Conservation (phyloP, 345 rosid genomes). For the Populus pruinosa region DNA sequence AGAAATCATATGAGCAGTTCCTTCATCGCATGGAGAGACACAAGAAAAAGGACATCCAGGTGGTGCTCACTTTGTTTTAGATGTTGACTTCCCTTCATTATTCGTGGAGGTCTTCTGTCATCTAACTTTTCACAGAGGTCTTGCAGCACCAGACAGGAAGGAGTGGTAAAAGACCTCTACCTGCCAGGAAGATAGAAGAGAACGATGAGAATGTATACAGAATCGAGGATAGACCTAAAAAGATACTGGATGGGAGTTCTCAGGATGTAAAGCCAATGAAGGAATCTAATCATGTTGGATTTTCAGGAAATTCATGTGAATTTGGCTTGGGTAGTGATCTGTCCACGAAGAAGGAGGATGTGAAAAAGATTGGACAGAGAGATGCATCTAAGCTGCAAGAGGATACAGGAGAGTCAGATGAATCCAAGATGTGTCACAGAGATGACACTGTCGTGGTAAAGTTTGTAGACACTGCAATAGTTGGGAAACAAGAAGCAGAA, state of each 20-base stretch:
- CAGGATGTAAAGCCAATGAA: constrained; percentile 16
- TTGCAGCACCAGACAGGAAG: constrained; percentile 48
- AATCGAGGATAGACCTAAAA: constrained; percentile 10
- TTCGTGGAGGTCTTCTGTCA: neutral
- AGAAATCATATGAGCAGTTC: constrained; percentile 79
- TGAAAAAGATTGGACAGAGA: constrained; percentile 1
- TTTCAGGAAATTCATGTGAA: neutral
- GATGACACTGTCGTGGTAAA: constrained; percentile 52
- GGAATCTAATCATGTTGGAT: constrained; percentile 20
- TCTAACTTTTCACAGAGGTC: constrained; percentile 13
- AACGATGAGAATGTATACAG: constrained; percentile 26
- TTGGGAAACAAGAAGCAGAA: constrained; percentile 73
- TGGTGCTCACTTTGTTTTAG: constrained; percentile 21
- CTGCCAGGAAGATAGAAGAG: constrained; percentile 23
- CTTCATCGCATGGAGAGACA: constrained; percentile 67
- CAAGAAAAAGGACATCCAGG: constrained; percentile 63
- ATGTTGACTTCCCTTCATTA: constrained; percentile 4
- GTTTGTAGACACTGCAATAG: constrained; percentile 66
- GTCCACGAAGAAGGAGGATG: constrained; percentile 6
- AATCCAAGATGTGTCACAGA: constrained; percentile 20
- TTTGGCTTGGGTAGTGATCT: neutral
- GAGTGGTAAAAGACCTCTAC: constrained; percentile 27
- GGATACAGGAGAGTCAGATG: constrained; percentile 23
- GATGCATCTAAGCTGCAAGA: constrained; percentile 22
- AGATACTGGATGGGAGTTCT: constrained; percentile 13